Base-by-base conservation (phyloP, 116 monocot genomes). In the Phalaenopsis hybrid region DNA sequence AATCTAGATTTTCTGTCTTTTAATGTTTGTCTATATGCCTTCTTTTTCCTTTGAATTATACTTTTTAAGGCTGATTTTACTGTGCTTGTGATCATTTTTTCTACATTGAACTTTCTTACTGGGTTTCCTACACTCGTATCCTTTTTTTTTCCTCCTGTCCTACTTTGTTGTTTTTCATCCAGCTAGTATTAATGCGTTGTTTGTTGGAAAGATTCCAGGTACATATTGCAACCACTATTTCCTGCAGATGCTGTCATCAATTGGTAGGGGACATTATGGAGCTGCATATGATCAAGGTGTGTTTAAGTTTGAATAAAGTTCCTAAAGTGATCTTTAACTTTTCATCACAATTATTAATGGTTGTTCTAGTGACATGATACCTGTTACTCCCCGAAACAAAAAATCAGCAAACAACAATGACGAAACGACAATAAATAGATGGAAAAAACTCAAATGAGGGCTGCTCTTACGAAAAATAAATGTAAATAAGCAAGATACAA, bases 241-340 rank as follows among this genome's bases (percentile, higher is more conserved):
- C 48, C 8, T 48, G 48, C 48, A 48, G 8, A 48, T 48, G 48
- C 4, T 48, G 4, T 48, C 48, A 5, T 48, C 48, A 8, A 8
- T 8, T 48, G 0, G 7, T 48, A 48, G 48, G 8, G 48, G 48
- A 6, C 5, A 48, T 6, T 48, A 48, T 4, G 48, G 48, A 6
- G 48, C 48, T 48, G 48, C 48, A 48, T 48, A 48, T 48, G 48
- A 48, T 48, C 48, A 48, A 48, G 48, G 48, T 48, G 16, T 82
- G 84, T 82, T n/a, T 37, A 6, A 72, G 11, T 72, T 72, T 63
- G 13, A 33, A 3, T 72, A 72, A n/a, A 37, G 72, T 13, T 72
- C 21, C 4, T 37, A 12, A 21, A 23, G 20, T 63, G 5, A 21
- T 21, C 23, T 21, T 63, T 63, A 21, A 21, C 23, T 25, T 20